A percentile compares a stretch with the other conserved stretches of the same genome.
Evolutionary conservation across 345 rosid species (phyloP).

Genomic region (Carallia pectinifolia): DNA sequence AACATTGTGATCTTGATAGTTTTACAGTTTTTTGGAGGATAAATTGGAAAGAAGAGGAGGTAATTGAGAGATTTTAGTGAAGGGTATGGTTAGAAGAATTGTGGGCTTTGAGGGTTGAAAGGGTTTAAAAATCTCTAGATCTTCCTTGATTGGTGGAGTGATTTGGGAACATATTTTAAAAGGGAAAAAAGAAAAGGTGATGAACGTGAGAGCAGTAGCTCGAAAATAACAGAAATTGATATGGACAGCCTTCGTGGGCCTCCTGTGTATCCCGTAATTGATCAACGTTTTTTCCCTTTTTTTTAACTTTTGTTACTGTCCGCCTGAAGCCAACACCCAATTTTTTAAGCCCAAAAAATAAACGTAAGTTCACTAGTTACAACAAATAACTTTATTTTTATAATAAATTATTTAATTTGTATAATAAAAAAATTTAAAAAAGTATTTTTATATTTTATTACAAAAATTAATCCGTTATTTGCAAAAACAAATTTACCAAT

Average conservation of each 20-base stretch:
- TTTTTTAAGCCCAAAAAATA: no score
- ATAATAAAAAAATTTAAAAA: no score
- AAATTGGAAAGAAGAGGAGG: conserved; percentile 13
- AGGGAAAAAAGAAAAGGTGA: not conserved
- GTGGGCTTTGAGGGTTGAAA: conserved; percentile 4
- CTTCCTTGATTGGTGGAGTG: conserved; percentile 26
- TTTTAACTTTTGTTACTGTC: no score
- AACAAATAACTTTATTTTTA: no score
- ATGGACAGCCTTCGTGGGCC: not conserved
- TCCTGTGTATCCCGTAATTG: not conserved
- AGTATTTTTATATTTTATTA: no score
- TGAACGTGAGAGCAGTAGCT: not conserved
- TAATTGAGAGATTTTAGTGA: not conserved
- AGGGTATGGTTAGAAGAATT: not conserved
- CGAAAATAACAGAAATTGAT: conserved; percentile 3
- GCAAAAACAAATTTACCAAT: no score
- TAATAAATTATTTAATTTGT: no score
- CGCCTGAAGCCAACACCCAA: no score
- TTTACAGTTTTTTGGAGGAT: not conserved
- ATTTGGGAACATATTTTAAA: not conserved
- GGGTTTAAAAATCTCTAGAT: conserved; percentile 17
- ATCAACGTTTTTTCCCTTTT: no score
- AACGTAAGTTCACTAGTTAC: no score
- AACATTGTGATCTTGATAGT: conserved; percentile 24
- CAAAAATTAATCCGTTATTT: no score